Evolutionary conservation across 352 stramenopile genomes (phyloP).

Genomic region (Globisporangium abappressorium): DNA sequence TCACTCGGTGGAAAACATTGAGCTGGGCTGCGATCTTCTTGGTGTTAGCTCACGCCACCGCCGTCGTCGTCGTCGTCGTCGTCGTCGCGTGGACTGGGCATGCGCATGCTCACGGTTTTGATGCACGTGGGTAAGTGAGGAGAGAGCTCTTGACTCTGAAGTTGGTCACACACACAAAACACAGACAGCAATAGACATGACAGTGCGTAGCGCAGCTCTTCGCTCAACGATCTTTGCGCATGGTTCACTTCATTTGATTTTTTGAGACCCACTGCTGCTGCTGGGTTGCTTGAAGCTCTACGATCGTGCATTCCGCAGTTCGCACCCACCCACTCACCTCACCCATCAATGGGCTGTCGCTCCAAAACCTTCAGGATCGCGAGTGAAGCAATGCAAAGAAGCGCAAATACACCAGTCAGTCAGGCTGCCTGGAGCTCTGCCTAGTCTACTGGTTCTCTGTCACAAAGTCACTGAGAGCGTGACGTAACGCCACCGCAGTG

Average conservation of each 20-base stretch:
- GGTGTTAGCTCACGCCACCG: background rate
- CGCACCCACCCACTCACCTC: background rate
- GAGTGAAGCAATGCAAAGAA: background rate
- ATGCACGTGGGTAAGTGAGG: background rate
- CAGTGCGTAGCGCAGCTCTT: background rate
- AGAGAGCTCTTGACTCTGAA: background rate
- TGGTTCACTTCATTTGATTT: too few species aligned
- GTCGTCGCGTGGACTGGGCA: background rate
- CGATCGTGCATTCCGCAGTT: background rate
- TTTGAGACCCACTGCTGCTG: too few species aligned
- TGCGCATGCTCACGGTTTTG: background rate
- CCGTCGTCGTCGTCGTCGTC: background rate
- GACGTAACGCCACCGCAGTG: conserved; percentile 6
- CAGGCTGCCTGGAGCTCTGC: too few species aligned
- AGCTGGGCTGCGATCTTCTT: background rate
- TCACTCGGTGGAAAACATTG: background rate
- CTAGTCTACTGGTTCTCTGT: background rate
- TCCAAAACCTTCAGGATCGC: background rate
- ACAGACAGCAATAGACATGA: background rate
- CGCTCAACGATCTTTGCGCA: background rate
- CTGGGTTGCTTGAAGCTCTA: background rate
- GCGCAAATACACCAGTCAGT: background rate
- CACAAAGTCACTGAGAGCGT: background rate
- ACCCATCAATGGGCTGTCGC: background rate
- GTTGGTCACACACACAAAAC: background rate